Evolutionary conservation across 305 asterid species (phyloP).

Genomic region (Plantago rigida): DNA sequence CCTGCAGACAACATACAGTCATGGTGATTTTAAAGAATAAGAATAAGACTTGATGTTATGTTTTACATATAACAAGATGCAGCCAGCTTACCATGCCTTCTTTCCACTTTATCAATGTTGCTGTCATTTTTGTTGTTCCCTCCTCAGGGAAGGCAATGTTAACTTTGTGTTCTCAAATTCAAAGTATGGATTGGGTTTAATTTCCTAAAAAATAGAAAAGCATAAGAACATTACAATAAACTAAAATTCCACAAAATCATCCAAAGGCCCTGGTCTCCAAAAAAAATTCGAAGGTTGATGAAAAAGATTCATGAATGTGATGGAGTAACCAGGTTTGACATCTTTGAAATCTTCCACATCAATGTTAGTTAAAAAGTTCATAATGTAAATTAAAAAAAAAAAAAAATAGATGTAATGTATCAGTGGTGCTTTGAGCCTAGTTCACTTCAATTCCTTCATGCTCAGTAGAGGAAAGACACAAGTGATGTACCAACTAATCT

Average conservation of each 20-base stretch:
- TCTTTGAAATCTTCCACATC: constrained; percentile 58
- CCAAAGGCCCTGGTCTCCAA: no score
- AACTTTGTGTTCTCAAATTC: constrained; percentile 53
- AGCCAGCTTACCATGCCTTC: constrained; percentile 64
- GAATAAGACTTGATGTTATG: not conserved
- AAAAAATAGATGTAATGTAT: not conserved
- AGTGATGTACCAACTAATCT: no score
- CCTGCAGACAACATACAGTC: constrained; percentile 45
- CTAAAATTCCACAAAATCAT: not conserved
- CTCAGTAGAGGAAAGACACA: no score
- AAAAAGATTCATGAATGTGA: constrained; percentile 39
- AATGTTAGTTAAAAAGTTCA: constrained; percentile 45
- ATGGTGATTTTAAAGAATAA: constrained; percentile 17
- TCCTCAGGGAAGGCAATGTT: constrained; percentile 70
- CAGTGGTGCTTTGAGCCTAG: no score
- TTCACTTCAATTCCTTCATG: no score
- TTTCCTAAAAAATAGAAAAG: constrained; percentile 37
- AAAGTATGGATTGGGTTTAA: constrained; percentile 66
- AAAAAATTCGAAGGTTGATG: no score
- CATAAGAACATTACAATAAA: constrained; percentile 6
- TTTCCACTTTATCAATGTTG: constrained; percentile 81
- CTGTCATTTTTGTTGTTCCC: constrained; percentile 65
- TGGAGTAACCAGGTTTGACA: constrained; percentile 54
- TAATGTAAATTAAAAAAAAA: constrained; percentile 30
- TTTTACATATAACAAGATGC: not conserved